A percentile compares a stretch with the other conserved stretches of the same genome.
Evolutionary conservation across 352 stramenopile genomes (phyloP).

Genomic region (Pythium oligandrum): DNA sequence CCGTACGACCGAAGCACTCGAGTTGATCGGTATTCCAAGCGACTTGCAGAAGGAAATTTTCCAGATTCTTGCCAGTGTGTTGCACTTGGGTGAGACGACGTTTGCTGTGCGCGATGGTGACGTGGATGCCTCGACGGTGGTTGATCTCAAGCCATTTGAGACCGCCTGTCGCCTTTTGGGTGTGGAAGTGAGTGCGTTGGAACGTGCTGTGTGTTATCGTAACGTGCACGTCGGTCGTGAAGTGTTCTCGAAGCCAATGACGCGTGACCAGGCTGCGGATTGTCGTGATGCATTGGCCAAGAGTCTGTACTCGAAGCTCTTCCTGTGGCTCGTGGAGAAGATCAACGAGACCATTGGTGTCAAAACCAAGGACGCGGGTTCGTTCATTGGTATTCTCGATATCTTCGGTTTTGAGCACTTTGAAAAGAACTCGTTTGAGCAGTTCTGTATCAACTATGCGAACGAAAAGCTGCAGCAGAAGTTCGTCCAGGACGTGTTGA

Average conservation of each 20-base stretch:
- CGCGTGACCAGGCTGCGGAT: constrained; percentile 71
- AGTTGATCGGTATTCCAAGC: constrained; percentile 83
- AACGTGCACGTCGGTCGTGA: constrained; percentile 82
- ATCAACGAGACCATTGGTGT: constrained; percentile 91
- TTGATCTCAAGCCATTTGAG: constrained; percentile 49
- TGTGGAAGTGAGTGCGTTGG: constrained; percentile 46
- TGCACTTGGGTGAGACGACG: constrained; percentile 91
- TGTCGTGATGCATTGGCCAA: constrained; percentile 94
- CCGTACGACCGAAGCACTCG: constrained; percentile 80
- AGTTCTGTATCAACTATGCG: constrained; percentile 93
- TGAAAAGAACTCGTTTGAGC: constrained; percentile 88
- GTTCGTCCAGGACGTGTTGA: constrained; percentile 89
- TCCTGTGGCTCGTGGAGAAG: constrained; percentile 93
- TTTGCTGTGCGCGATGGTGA: constrained; percentile 71
- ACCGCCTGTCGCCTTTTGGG: constrained; percentile 58
- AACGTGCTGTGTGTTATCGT: constrained; percentile 69
- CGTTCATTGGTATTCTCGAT: constrained; percentile 91
- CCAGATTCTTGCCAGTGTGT: constrained; percentile 82
- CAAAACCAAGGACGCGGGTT: constrained; percentile 29
- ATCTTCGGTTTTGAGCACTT: constrained; percentile 94
- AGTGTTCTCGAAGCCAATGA: constrained; percentile 82
- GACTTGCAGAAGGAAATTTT: constrained; percentile 86
- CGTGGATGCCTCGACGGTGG: constrained; percentile 66
- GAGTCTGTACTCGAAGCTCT: constrained; percentile 93
- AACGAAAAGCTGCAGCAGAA: constrained; percentile 92